Conservation (phyloP, 2,329 filamentous ascomycete genomes). For the Epichloe coenophiala region DNA sequence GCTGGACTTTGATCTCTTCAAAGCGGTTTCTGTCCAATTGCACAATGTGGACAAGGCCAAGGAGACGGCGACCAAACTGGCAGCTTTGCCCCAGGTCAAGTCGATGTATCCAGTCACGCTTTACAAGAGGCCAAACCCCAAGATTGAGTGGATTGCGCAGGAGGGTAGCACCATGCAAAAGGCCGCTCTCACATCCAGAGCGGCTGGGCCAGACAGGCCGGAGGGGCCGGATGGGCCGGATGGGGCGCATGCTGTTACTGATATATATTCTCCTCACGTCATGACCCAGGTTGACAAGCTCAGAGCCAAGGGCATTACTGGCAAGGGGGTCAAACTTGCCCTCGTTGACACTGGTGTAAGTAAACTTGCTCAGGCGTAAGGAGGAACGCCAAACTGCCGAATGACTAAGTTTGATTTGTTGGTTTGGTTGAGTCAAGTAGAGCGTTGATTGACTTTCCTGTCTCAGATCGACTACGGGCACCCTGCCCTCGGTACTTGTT, state of each 20-base stretch:
- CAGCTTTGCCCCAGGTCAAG: constrained; percentile 31
- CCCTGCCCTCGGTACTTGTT: constrained; percentile 50
- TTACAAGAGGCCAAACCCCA: constrained; percentile 31
- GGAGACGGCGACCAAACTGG: constrained; percentile 27
- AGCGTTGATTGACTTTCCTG: not conserved
- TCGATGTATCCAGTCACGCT: constrained; percentile 33
- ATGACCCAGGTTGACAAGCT: constrained; percentile 45
- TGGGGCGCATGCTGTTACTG: constrained; percentile 4
- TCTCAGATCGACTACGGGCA: constrained; percentile 48
- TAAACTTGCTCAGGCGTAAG: constrained; percentile 1
- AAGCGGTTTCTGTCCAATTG: constrained; percentile 39
- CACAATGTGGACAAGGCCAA: constrained; percentile 31
- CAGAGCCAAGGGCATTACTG: constrained; percentile 31
- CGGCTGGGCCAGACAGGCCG: constrained; percentile 8
- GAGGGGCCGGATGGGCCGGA: not conserved
- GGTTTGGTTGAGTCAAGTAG: not conserved
- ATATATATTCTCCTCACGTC: constrained; percentile 35
- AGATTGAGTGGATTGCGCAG: constrained; percentile 29
- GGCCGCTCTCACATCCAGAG: constrained; percentile 9
- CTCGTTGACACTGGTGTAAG: constrained; percentile 41
- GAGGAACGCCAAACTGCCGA: not conserved
- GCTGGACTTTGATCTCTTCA: constrained; percentile 38
- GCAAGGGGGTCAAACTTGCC: constrained; percentile 38
- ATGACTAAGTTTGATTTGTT: not conserved
- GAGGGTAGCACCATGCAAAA: constrained; percentile 12